phyloP scores from a whole-genome alignment of 208 protist species.

The Angomonas ambiguus region DNA sequence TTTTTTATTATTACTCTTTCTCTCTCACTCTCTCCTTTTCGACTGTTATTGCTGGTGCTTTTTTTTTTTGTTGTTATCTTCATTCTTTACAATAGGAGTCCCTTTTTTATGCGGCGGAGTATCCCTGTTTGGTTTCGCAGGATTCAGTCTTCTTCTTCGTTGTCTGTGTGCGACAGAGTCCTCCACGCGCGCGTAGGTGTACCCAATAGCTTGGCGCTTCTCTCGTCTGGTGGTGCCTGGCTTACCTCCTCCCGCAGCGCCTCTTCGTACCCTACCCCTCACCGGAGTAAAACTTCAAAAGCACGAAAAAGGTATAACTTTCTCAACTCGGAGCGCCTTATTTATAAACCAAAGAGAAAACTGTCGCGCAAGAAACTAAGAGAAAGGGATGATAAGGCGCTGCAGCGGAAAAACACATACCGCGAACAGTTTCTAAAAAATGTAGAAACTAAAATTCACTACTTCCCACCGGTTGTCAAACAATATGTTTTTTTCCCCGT shows the following conservation, averaged over 20 bases:
- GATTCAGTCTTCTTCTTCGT: too few species aligned
- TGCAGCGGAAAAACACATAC: slow-evolving; percentile 28
- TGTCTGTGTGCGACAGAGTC: too few species aligned
- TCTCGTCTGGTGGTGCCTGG: too few species aligned
- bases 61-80: neutral
- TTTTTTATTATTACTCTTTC: slow-evolving; percentile 11
- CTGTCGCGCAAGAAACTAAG: slow-evolving; percentile 22
- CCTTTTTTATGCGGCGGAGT: too few species aligned
- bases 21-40: slow-evolving; percentile 2
- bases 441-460: slow-evolving; percentile 62
- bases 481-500: slow-evolving; percentile 63
- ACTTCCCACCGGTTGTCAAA: slow-evolving; percentile 51
- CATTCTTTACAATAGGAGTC: too few species aligned
- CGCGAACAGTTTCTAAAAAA: slow-evolving; percentile 33
- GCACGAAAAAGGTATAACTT: slow-evolving; percentile 74
- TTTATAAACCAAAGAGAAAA: slow-evolving; percentile 16
- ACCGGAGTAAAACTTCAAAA: neutral
- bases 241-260: slow-evolving; percentile 21
- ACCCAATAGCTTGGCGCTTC: too few species aligned
- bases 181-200: too few species aligned
- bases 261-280: slow-evolving; percentile 44
- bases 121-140: too few species aligned
- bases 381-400: slow-evolving; percentile 40
- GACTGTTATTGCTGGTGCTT: neutral
- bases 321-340: slow-evolving; percentile 54